phyloP scores from a whole-genome alignment of 495 filamentous ascomycete genomes.

The Annulohypoxylon nitens region DNA sequence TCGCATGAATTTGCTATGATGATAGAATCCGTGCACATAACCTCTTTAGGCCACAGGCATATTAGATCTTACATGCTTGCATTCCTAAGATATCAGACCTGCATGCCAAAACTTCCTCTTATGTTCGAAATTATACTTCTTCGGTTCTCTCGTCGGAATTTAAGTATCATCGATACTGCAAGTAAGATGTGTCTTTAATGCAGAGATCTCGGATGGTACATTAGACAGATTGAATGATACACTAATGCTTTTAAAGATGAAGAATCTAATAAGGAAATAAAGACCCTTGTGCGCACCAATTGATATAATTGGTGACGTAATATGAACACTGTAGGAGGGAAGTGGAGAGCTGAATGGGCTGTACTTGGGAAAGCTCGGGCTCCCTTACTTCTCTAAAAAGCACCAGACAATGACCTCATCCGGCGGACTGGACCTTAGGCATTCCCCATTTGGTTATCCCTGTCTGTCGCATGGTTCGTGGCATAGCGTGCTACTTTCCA shows the following conservation, averaged over 20 bases:
- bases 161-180: background rate
- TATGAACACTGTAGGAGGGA: background rate
- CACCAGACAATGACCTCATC: slow-evolving; percentile 39
- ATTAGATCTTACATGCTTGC: slow-evolving; percentile 18
- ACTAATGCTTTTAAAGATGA: background rate
- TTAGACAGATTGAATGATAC: background rate
- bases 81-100: slow-evolving; percentile 9
- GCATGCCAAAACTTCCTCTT: background rate
- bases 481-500: slow-evolving; percentile 16
- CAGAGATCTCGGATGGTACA: background rate
- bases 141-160: background rate
- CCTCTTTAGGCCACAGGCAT: background rate
- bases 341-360: slow-evolving; percentile 27
- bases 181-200: background rate
- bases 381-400: slow-evolving; percentile 4
- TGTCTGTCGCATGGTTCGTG: slow-evolving; percentile 33
- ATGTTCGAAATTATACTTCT: background rate
- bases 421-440: background rate
- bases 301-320: slow-evolving; percentile 25
- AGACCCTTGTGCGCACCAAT: background rate
- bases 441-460: slow-evolving; percentile 28
- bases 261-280: background rate
- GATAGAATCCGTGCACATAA: slow-evolving; percentile 18
- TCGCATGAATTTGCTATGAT: slow-evolving; percentile 28
- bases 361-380: slow-evolving; percentile 17